A percentile compares a stretch with the other conserved stretches of the same genome.
phyloP scores from a whole-genome alignment of 2,329 filamentous ascomycete species.

The Emmonsia crescens region DNA sequence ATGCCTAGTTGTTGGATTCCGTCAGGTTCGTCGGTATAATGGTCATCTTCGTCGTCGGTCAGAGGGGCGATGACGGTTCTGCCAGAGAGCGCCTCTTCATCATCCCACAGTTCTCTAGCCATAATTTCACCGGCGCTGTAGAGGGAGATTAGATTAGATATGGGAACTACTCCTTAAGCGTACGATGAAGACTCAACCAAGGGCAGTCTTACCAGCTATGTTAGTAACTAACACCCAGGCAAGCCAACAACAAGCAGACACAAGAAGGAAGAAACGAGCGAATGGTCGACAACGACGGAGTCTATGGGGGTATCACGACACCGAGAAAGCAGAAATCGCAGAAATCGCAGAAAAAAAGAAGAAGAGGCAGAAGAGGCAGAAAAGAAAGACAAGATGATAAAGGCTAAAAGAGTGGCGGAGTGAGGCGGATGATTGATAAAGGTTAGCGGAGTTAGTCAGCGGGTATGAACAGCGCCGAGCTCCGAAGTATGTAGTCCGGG shows the following conservation, averaged over 20 bases:
- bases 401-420: background rate
- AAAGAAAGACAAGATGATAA: no score
- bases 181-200: background rate
- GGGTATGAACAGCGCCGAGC: background rate
- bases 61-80: constrained; percentile 25
- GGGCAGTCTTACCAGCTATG: background rate
- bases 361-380: background rate
- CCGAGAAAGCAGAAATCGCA: background rate
- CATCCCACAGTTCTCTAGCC: constrained; percentile 23
- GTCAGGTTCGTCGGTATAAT: constrained; percentile 27
- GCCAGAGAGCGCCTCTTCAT: constrained; percentile 18
- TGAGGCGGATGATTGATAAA: background rate
- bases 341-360: background rate
- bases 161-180: background rate
- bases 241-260: background rate
- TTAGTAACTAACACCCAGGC: no score
- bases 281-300: background rate
- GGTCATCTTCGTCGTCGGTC: constrained; percentile 25
- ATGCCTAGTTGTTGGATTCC: constrained; percentile 13
- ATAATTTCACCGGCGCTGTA: constrained; percentile 14
- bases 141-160: background rate
- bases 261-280: background rate
- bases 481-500: background rate
- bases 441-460: background rate
- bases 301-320: background rate